Evolutionary conservation across 192 early-diverging fungal genomes (phyloP).

Genomic region (Lunasporangiospora selenospora): DNA sequence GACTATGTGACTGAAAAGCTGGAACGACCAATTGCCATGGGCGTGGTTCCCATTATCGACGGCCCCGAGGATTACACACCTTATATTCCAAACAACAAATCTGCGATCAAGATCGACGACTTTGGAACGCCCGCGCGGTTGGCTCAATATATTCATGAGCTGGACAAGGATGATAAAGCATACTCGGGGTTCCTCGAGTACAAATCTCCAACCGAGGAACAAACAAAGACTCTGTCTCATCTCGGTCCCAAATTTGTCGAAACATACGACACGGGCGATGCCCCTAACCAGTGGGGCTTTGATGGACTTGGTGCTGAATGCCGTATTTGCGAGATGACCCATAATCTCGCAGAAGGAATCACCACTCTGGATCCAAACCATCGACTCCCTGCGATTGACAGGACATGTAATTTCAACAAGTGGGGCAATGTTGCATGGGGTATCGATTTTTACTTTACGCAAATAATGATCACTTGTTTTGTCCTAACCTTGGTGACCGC

Average conservation of each 20-base stretch:
- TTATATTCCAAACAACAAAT: constrained; percentile 26
- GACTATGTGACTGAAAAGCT: constrained; percentile 47
- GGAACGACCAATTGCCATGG: constrained; percentile 13
- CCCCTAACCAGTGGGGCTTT: constrained; percentile 2
- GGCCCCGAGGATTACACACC: constrained; percentile 43
- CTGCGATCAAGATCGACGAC: constrained; percentile 25
- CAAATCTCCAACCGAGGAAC: constrained; percentile 2
- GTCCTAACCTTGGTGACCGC: too few species aligned
- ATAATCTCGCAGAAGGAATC: constrained; percentile 10
- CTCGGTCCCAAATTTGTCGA: constrained; percentile 17
- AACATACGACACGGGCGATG: not conserved
- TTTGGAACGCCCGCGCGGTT: constrained; percentile 25
- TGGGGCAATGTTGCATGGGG: constrained; percentile 9
- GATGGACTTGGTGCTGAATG: constrained; percentile 14
- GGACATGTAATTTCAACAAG: constrained; percentile 14
- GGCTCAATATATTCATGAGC: constrained; percentile 5
- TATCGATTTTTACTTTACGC: constrained; percentile 13
- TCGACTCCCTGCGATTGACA: constrained; percentile 8
- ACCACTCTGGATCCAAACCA: not conserved
- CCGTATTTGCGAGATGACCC: constrained; percentile 12
- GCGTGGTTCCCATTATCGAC: constrained; percentile 35
- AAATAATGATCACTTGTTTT: too few species aligned
- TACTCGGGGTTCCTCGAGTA: constrained; percentile 22
- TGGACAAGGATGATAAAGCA: constrained; percentile 5
- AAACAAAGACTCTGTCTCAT: not conserved